Base-by-base conservation (phyloP, 805 yeast species). In the Starmerella roubikii region DNA sequence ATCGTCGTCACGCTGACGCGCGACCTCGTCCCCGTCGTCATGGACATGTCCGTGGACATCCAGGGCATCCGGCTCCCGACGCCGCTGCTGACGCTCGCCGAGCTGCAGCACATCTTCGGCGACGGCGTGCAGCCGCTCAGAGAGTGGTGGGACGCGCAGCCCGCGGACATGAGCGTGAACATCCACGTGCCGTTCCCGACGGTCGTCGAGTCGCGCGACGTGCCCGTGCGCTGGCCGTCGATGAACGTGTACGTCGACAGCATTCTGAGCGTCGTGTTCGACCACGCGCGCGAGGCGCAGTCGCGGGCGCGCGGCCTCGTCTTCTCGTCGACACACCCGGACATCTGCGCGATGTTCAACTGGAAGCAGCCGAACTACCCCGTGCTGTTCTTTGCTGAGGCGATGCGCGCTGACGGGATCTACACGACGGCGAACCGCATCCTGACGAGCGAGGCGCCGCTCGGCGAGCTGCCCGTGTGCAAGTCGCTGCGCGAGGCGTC, bases 321-420 rank as follows among this genome's bases (percentile, higher is more conserved):
- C 9, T 82, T 91, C 58, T 74, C 93, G 11, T 83, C 95, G 1
- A 72, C 80, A 40, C 84, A 85, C 58, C 80, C 94, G 25, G 72
- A 76, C 33, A 83, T 85, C n/a, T 91, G 97, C 60, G 83, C 94
- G 10, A 80, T 84, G 33, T 62, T 91, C 50, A 91, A 91, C 60
- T 91, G 98, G 98, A 91, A 91, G 59, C 98, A 91, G 60, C 97
- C 98, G 12, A 88, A 88, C 57, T 91, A 79, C 60, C 96, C 98
- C 0, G 97, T 91, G 0, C 76, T 91, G 48, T 80, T 82, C 60
- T 73, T 77, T 40, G 72, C 86, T 70, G 76, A 74, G 50, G 55
- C 54, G 12, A 48, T 51, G 43, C 41, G 50, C 19, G 39, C 47
- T n/a, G 53, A 51, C 32, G 57, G 54, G 13, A 23, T 35, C 21